These are phyloP conservation scores for Spinacia oleracea DNA, from an alignment of 179 eudicot genomes.

Conservation along the genomic window DNA sequence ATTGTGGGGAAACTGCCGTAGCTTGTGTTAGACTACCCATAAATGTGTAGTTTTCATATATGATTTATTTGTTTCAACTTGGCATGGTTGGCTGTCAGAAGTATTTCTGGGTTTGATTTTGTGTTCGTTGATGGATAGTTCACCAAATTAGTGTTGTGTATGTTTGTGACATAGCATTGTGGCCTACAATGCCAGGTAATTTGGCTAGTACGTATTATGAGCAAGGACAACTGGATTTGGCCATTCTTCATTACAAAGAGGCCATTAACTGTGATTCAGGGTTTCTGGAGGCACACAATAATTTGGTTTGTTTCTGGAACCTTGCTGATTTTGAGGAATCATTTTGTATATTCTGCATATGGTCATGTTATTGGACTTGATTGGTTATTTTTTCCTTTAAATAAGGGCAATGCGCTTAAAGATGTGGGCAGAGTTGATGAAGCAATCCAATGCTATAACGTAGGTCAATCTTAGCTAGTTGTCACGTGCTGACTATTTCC, in stretches of 20 bases:
- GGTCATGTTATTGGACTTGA: constrained; percentile 12
- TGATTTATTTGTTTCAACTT: too few relatives aligned
- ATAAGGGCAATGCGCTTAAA: constrained; percentile 91
- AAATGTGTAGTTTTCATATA: too few relatives aligned
- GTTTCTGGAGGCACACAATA: constrained; percentile 94
- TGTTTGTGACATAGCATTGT: constrained; percentile 21
- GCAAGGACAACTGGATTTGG: constrained; percentile 86
- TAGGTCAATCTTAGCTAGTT: too few relatives aligned
- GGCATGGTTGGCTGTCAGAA: neutral
- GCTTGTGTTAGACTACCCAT: too few relatives aligned
- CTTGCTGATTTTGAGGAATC: constrained; percentile 10
- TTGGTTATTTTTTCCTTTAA: constrained; percentile 11
- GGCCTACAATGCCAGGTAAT: constrained; percentile 57
- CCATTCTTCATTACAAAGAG: constrained; percentile 73
- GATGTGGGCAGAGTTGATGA: constrained; percentile 86
- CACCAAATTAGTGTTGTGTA: neutral
- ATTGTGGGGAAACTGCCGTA: too few relatives aligned
- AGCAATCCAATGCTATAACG: constrained; percentile 84
- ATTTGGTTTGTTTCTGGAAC: constrained; percentile 54
- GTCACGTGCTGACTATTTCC: too few relatives aligned
- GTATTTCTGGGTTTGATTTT: neutral
- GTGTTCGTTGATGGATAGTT: too few relatives aligned
- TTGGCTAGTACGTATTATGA: constrained; percentile 85
- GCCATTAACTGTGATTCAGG: constrained; percentile 82
- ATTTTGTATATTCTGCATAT: constrained; percentile 2